Percentiles rank a stretch among this genome's conserved stretches.
Evolutionary conservation across 2,329 filamentous ascomycete species (phyloP).

Genomic region (Diaporthe citrichinensis): DNA sequence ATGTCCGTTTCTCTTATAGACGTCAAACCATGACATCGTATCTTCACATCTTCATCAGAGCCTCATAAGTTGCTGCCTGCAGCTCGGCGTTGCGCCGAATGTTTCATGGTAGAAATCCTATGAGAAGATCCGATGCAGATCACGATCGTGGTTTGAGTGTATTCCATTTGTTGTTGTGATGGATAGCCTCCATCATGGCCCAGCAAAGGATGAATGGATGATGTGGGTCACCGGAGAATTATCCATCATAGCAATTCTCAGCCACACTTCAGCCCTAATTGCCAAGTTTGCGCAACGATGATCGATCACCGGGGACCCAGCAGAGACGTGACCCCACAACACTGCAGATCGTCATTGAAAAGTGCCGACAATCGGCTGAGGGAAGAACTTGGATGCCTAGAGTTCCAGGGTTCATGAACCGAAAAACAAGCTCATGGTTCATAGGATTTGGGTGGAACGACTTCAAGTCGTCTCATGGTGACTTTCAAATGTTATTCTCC

Average conservation of each 20-base stretch:
- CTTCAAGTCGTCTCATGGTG: background rate
- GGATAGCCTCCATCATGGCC: background rate
- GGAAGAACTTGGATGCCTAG: background rate
- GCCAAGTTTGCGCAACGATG: background rate
- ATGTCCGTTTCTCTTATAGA: background rate
- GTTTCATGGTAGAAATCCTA: background rate
- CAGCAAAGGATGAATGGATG: background rate
- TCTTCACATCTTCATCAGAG: background rate
- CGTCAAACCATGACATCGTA: no score
- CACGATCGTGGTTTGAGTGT: background rate
- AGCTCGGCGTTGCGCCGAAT: background rate
- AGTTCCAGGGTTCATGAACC: background rate
- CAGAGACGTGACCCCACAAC: background rate
- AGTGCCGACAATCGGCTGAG: background rate
- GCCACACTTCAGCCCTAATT: constrained; percentile 1
- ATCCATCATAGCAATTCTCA: background rate
- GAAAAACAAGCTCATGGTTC: background rate
- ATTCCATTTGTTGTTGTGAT: background rate
- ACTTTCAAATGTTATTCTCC: no score
- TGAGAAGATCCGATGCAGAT: background rate
- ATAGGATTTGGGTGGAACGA: background rate
- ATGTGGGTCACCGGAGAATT: background rate
- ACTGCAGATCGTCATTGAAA: constrained; percentile 22
- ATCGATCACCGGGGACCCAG: background rate
- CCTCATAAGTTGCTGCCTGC: background rate